Conservation (phyloP, 768 basidiomycete genomes). For the Leucocoprinus birnbaumii region DNA sequence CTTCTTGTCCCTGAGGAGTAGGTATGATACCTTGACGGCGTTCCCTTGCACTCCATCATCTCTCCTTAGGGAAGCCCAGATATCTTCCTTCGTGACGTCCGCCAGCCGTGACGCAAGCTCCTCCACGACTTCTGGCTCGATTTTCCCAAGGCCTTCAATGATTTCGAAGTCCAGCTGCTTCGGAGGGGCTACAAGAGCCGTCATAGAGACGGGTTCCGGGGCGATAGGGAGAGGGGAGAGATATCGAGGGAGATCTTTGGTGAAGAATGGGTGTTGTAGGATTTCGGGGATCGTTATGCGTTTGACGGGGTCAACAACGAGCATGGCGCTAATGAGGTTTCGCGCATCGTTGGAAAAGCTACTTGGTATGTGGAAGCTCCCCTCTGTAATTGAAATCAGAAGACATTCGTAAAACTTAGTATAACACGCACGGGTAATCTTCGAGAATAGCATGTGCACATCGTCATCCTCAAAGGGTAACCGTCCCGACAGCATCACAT, state of each 20-base stretch:
- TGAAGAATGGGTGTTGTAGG: conserved; percentile 88
- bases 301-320: conserved; percentile 91
- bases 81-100: conserved; percentile 76
- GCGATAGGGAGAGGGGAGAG: conserved; percentile 79
- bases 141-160: conserved; percentile 88
- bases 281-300: conserved; percentile 94
- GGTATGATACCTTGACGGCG: conserved; percentile 94
- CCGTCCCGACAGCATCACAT: conserved; percentile 94
- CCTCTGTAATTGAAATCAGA: conserved; percentile 47
- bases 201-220: conserved; percentile 73
- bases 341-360: conserved; percentile 77
- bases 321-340: conserved; percentile 82
- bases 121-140: conserved; percentile 89
- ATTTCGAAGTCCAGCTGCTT: conserved; percentile 76
- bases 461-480: conserved; percentile 98
- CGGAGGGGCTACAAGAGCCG: conserved; percentile 65
- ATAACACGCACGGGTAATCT: conserved; percentile 75
- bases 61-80: conserved; percentile 81
- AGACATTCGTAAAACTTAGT: background rate
- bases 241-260: conserved; percentile 80
- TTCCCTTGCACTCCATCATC: conserved; percentile 88
- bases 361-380: conserved; percentile 81
- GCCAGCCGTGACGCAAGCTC: conserved; percentile 72
- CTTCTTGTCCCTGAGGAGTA: conserved; percentile 87
- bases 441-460: conserved; percentile 88